These are phyloP conservation scores for Beauveria brongniartii DNA, from an alignment of 2,329 filamentous ascomycete species.

Conservation along the genomic window DNA sequence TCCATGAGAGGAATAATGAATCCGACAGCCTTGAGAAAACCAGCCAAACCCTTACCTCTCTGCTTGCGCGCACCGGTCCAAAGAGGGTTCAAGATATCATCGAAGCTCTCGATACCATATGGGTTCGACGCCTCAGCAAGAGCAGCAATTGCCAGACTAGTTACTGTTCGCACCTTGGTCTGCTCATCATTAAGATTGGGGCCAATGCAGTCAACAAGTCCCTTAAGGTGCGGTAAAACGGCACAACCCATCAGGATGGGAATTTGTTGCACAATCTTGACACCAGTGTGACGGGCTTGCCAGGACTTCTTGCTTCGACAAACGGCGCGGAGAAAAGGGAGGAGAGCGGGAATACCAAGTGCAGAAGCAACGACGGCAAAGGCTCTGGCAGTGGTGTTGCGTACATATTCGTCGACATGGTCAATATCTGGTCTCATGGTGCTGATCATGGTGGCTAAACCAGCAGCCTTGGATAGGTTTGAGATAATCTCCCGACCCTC, in stretches of 20 bases:
- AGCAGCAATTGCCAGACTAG: slow-evolving; percentile 87
- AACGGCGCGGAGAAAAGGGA: slow-evolving; percentile 91
- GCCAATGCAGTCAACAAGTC: slow-evolving; percentile 90
- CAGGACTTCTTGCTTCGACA: slow-evolving; percentile 98
- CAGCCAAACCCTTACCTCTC: slow-evolving; percentile 88
- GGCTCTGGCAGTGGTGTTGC: slow-evolving; percentile 93
- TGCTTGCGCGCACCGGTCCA: slow-evolving; percentile 97
- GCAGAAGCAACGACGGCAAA: slow-evolving; percentile 97
- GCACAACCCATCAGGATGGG: slow-evolving; percentile 98
- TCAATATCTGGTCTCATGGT: slow-evolving; percentile 99
- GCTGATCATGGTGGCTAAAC: slow-evolving; percentile 97
- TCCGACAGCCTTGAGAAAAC: slow-evolving; percentile 93
- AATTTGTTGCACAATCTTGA: slow-evolving; percentile 98
- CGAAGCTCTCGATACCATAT: slow-evolving; percentile 98
- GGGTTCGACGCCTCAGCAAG: slow-evolving; percentile 94
- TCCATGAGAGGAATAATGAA: slow-evolving; percentile 99
- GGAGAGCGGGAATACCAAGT: slow-evolving; percentile 85
- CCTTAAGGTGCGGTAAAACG: slow-evolving; percentile 89
- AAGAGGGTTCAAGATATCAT: slow-evolving; percentile 91
- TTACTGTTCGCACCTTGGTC: slow-evolving; percentile 94
- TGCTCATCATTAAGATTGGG: slow-evolving; percentile 96
- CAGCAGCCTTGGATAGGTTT: slow-evolving; percentile 92
- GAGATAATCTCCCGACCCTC: slow-evolving; percentile 98
- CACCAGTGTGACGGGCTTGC: slow-evolving; percentile 95
- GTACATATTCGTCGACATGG: slow-evolving; percentile 95